Evolutionary conservation across 768 basidiomycete species (phyloP), one percentile per base, ranked within the genome.

Genomic region (Russula sp.): DNA sequence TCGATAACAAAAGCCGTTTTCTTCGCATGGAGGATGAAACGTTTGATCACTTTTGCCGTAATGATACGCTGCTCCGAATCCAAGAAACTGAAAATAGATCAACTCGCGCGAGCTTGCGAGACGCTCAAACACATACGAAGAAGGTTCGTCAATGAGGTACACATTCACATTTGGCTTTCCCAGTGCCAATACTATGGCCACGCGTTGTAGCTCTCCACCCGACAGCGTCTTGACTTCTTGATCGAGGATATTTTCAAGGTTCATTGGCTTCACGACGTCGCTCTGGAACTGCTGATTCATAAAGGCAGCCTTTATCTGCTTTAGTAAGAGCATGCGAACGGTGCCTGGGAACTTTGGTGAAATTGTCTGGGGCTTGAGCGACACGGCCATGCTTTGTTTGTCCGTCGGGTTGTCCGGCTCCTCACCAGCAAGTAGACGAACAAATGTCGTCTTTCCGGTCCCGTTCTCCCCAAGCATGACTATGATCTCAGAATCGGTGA

Each of bases 241-340:
- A 74, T 99, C 97, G 79, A 99, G 87, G 66, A 99, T 88, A 60
- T 85, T 83, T 47, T 99, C 97, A 70, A 99, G 74, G 73, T 77
- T 91, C 96, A 99, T 98, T 31, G 96, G 96, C 77, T 98, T 98
- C 65, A 98, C 77, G 50, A 98, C 97, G 72, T 98, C 97, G 47
- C 90, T 91, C 75, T 96, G 91, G 88, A 99, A 99, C 75, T 98
- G 97, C n/a, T 95, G 89, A 74, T 97, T 94, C 94, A 98, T 96
- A 77, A 97, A 98, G 35, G 94, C 85, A 22, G 83, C 80, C 77
- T 96, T 95, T 78, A 98, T 97, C 75, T 89, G 86, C 79, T 97
- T 98, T 55, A 99, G 72, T 62, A 99, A 77, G 65, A 99, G 78
- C 90, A 92, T 90, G 70, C 96, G 86, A 44, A 99, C 97, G n/a